Conservation (phyloP, 805 yeast species). For the Candida corydali region DNA sequence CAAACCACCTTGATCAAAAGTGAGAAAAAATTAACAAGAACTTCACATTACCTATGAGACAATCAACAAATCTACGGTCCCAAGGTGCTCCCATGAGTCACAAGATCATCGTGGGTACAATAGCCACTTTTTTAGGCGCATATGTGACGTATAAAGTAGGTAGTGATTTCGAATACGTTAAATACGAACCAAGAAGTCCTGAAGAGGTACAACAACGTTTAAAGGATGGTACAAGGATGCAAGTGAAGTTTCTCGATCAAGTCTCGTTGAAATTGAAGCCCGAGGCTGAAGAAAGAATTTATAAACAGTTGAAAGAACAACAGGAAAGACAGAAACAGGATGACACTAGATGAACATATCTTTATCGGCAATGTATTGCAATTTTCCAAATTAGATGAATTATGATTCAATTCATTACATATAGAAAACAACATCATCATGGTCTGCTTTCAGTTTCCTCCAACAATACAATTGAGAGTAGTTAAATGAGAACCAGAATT, state of each 20-base stretch:
- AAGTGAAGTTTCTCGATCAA: constrained; percentile 27
- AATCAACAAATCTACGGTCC: not conserved
- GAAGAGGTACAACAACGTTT: constrained; percentile 37
- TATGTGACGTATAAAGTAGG: constrained; percentile 31
- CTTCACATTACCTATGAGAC: no score
- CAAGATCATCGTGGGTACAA: constrained; percentile 31
- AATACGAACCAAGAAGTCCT: constrained; percentile 32
- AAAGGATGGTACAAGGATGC: constrained; percentile 26
- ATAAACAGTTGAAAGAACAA: constrained; percentile 16
- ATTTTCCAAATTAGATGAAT: no score
- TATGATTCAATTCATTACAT: no score
- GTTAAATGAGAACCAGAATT: no score
- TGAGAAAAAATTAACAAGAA: no score
- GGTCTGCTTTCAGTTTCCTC: no score
- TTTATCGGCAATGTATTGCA: not conserved
- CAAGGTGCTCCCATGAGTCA: constrained; percentile 30
- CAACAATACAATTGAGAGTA: no score
- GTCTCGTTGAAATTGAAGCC: constrained; percentile 40
- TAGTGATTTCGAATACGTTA: constrained; percentile 36
- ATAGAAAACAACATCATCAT: no score
- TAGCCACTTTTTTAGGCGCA: constrained; percentile 31
- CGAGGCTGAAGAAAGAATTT: constrained; percentile 36
- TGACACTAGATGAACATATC: not conserved
- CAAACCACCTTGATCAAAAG: no score
- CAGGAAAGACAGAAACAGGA: not conserved